Conservation (phyloP, 257 asterid genomes). For the Handroanthus guayacan region DNA sequence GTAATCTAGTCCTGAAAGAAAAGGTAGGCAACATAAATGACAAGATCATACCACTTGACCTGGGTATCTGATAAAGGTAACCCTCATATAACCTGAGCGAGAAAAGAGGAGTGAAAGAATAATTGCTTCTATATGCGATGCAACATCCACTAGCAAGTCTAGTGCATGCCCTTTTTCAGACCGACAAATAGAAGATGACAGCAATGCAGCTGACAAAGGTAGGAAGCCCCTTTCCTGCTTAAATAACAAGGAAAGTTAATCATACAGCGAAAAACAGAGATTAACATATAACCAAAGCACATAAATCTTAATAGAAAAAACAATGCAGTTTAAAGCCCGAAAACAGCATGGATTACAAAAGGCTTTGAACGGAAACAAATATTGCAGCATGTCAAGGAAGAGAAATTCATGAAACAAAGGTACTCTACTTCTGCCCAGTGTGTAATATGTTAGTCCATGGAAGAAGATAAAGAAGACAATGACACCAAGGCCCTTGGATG, state of each 20-base stretch:
- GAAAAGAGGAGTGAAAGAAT: constrained; percentile 74
- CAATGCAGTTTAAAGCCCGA: not conserved
- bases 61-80: constrained; percentile 7
- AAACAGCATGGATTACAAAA: constrained; percentile 12
- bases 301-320: not conserved
- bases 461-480: not conserved
- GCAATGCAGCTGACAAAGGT: constrained; percentile 92
- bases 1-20: constrained; percentile 76
- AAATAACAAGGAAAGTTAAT: constrained; percentile 39
- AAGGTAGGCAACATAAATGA: constrained; percentile 38
- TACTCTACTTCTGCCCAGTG: constrained; percentile 3
- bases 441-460: not conserved
- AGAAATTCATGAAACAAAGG: constrained; percentile 14
- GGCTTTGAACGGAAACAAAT: constrained; percentile 3
- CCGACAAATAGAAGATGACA: constrained; percentile 77
- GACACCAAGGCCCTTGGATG: constrained; percentile 2
- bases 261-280: constrained; percentile 28
- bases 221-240: constrained; percentile 97
- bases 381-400: constrained; percentile 18
- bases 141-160: constrained; percentile 70
- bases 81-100: constrained; percentile 70
- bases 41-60: constrained; percentile 27
- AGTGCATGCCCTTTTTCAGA: constrained; percentile 62
- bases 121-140: constrained; percentile 74
- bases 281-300: constrained; percentile 23